Conservation (phyloP, 2,329 filamentous ascomycete genomes). For the Scorias spongiosa region DNA sequence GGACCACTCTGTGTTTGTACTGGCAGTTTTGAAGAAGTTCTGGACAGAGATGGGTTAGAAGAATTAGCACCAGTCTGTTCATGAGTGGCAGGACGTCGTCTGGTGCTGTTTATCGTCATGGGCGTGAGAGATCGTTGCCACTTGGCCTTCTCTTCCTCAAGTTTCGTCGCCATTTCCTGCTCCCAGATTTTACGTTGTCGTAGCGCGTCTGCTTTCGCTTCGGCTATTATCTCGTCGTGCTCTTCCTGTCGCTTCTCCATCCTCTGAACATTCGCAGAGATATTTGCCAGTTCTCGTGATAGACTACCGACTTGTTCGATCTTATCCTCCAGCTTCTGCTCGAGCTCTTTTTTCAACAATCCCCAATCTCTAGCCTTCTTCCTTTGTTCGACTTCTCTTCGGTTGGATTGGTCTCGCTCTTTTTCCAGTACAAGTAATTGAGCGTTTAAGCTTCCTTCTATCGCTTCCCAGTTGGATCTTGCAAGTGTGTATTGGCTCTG, state of each 20-base stretch:
- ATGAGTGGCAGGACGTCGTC: conserved; percentile 14
- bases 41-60: conserved; percentile 21
- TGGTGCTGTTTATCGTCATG: conserved; percentile 15
- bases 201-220: conserved; percentile 40
- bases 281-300: conserved; percentile 47
- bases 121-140: conserved; percentile 36
- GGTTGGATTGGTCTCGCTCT: conserved; percentile 73
- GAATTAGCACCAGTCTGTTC: conserved; percentile 7
- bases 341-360: conserved; percentile 48
- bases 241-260: conserved; percentile 45
- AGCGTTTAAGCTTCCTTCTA: conserved; percentile 71
- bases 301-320: conserved; percentile 48
- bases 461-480: conserved; percentile 94
- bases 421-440: conserved; percentile 68
- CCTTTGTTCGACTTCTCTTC: conserved; percentile 72
- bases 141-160: conserved; percentile 51
- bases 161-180: conserved; percentile 38
- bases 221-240: conserved; percentile 45
- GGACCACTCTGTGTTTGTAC: neutral
- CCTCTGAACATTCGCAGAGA: conserved; percentile 22
- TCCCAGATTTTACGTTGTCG: conserved; percentile 46
- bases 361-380: conserved; percentile 81
- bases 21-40: conserved; percentile 15
- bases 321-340: conserved; percentile 68
- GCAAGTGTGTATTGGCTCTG: conserved; percentile 92